Evolutionary conservation across 2,329 filamentous ascomycete genomes (phyloP).

Genomic region (Escovopsis sp.): DNA sequence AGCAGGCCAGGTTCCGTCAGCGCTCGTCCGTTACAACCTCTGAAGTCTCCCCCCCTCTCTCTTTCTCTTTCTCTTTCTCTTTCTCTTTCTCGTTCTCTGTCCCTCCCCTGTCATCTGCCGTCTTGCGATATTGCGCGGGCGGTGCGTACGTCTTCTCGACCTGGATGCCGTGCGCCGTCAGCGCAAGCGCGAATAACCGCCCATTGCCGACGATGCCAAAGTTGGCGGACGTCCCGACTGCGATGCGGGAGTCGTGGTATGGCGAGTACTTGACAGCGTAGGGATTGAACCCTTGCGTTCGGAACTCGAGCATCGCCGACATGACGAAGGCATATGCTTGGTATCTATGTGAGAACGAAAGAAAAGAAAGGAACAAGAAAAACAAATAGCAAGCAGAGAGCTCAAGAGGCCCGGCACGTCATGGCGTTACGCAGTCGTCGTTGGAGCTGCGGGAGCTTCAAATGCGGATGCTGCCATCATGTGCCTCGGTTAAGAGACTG

Average conservation of each 20-base stretch:
- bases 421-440: neutral
- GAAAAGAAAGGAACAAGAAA: neutral
- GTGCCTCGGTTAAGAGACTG: slow-evolving; percentile 18
- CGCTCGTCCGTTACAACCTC: neutral
- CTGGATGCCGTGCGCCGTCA: slow-evolving; percentile 72
- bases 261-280: slow-evolving; percentile 97
- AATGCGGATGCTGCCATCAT: slow-evolving; percentile 9
- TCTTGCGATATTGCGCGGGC: neutral
- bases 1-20: neutral
- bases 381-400: neutral
- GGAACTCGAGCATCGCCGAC: slow-evolving; percentile 77
- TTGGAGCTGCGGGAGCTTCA: neutral
- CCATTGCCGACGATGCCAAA: slow-evolving; percentile 97
- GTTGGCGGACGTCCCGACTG: slow-evolving; percentile 82
- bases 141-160: slow-evolving; percentile 62
- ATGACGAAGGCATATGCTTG: slow-evolving; percentile 16
- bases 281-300: slow-evolving; percentile 85
- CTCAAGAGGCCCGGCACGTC: neutral
- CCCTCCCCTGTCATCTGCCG: too few relatives aligned
- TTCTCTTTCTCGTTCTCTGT: too few relatives aligned
- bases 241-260: slow-evolving; percentile 90
- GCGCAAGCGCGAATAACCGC: slow-evolving; percentile 65
- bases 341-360: neutral
- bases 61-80: too few relatives aligned
- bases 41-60: neutral